Evolutionary conservation across 1,284 basidiomycete genomes (phyloP), one percentile per base, ranked within the genome.

Genomic region (Inonotus hispidus): DNA sequence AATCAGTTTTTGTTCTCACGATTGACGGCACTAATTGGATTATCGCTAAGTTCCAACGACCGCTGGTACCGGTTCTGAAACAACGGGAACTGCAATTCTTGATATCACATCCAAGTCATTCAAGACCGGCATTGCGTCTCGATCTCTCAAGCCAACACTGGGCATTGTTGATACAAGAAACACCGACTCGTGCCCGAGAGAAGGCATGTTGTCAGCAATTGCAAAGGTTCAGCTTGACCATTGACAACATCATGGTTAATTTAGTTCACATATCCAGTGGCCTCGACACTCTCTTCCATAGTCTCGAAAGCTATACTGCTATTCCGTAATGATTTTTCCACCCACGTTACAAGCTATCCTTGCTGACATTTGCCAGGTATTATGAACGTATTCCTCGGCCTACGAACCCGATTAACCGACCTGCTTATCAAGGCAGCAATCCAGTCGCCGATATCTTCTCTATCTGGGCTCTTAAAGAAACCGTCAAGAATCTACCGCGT

Each of bases 371-470:
- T 52, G 35, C n/a, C 63, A 90, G 89, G 8, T 96, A 96, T 73
- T 88, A 84, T 39, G 92, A 97, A 73, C 88, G 95, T 57, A 86
- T 81, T 0, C 95, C 95, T 14, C 84, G 96, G 38, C 96, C 96
- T 0, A 70, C 83, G 14, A 97, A 98, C 75, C 95, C 95, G 2
- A 87, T 95, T 53, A 77, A 93, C 58, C 82, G 96, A 53, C 95
- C 92, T 23, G 92, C 95, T 7, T 98, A 98, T 71, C 95, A 98
- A 75, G 95, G 95, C 53, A 90, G 92, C 67, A 98, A 98, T 74
- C 95, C 95, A 4, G 92, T 97, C 45, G 91, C 93, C 4, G 95
- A 98, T 71, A 93, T 98, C 58, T 98, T 98, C 76, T 95, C 93
- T 5, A 79, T 91, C 65, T 98, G 95, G 95, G 95, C 96, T 3